Evolutionary conservation across 352 stramenopile genomes (phyloP).

Genomic region (Globisporangium abappressorium): DNA sequence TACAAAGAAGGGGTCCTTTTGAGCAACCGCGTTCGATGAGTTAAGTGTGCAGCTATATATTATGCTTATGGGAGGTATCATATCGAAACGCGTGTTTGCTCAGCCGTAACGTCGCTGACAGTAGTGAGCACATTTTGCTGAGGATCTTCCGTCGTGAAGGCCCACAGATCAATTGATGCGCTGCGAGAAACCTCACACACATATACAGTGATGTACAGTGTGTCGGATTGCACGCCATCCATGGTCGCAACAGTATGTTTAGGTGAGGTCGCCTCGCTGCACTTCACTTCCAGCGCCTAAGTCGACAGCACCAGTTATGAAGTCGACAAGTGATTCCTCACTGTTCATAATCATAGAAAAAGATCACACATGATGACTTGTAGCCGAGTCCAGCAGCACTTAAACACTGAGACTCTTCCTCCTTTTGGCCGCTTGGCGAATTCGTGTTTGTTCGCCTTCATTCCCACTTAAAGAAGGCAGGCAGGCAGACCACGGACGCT

Average conservation of each 20-base stretch:
- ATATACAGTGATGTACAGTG: too few species aligned
- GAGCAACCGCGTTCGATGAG: too few species aligned
- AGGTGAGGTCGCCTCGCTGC: too few species aligned
- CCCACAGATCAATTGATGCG: neutral
- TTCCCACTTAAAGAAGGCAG: neutral
- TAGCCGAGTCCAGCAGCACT: neutral
- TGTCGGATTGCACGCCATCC: too few species aligned
- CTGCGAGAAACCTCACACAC: neutral
- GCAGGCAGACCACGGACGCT: neutral
- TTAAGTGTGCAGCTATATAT: too few species aligned
- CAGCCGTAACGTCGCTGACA: too few species aligned
- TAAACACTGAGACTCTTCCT: neutral
- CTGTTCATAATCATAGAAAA: neutral
- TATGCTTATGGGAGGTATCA: too few species aligned
- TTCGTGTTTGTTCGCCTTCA: neutral
- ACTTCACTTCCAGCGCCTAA: neutral
- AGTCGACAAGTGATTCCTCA: neutral
- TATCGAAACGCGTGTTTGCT: too few species aligned
- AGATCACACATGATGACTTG: neutral
- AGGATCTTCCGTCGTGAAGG: too few species aligned
- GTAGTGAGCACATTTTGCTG: too few species aligned
- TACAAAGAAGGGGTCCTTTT: too few species aligned
- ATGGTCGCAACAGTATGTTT: too few species aligned
- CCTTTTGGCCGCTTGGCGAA: neutral
- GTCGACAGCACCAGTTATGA: neutral